These are phyloP conservation scores for Diplodia mutila DNA, from an alignment of 2,329 filamentous ascomycete genomes.

Conservation along the genomic window DNA sequence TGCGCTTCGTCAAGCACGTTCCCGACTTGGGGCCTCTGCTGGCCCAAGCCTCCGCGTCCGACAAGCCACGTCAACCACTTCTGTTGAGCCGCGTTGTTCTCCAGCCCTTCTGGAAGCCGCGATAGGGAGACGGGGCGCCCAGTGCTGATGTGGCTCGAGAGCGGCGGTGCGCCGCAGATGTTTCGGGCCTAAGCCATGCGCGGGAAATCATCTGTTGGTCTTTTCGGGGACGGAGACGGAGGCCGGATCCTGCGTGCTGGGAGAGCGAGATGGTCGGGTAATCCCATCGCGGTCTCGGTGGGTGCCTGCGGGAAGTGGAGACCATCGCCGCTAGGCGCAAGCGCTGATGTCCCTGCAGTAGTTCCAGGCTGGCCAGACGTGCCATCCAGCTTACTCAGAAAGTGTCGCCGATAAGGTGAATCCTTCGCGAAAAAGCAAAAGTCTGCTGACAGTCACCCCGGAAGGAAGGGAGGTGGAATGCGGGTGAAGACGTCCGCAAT, in stretches of 20 bases:
- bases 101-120: constrained; percentile 18
- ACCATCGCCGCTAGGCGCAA: constrained; percentile 1
- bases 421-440: background rate
- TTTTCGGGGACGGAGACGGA: background rate
- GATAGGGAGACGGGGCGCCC: constrained; percentile 1
- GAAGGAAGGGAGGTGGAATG: background rate
- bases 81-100: constrained; percentile 13
- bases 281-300: background rate
- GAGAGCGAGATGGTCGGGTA: constrained; percentile 10
- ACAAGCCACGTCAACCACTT: constrained; percentile 22
- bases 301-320: constrained; percentile 19
- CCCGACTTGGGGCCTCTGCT: background rate
- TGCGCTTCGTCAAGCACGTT: constrained; percentile 18
- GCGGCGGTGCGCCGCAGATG: constrained; percentile 16
- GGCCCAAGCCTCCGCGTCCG: constrained; percentile 5
- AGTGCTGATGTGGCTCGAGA: constrained; percentile 13
- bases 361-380: background rate
- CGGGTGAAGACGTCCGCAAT: constrained; percentile 11
- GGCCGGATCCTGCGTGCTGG: constrained; percentile 12
- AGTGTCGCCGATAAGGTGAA: constrained; percentile 23
- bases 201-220: constrained; percentile 13
- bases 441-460: background rate
- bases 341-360: constrained; percentile 13
- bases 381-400: background rate
- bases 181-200: constrained; percentile 12